Evolutionary conservation across 441 rosid species (phyloP).

Genomic region (Populus trichocarpa): DNA sequence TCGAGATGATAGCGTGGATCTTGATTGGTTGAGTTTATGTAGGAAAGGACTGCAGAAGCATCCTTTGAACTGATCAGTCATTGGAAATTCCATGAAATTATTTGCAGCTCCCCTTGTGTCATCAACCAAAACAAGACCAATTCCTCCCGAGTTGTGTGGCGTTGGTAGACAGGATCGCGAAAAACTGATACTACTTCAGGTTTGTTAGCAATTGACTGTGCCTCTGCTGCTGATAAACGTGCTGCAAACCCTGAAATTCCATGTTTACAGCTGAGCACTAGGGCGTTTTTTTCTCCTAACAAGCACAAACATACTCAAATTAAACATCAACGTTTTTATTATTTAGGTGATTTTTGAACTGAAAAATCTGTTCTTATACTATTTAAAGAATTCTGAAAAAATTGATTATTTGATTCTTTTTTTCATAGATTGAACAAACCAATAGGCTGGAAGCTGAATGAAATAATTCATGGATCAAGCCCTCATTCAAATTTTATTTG

Average conservation of each 20-base stretch:
- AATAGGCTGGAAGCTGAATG: no score
- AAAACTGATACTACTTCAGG: constrained; percentile 80
- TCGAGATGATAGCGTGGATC: not conserved
- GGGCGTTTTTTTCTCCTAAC: constrained; percentile 37
- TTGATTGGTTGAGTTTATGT: constrained; percentile 67
- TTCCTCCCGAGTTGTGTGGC: constrained; percentile 86
- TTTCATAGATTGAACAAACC: no score
- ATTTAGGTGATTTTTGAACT: no score
- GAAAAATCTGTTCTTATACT: no score
- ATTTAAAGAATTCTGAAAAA: no score
- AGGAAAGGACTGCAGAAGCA: constrained; percentile 38
- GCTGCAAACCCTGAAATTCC: constrained; percentile 88
- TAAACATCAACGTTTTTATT: no score
- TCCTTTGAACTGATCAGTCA: constrained; percentile 52
- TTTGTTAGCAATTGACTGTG: constrained; percentile 41
- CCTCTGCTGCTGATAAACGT: constrained; percentile 63
- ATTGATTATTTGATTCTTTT: no score
- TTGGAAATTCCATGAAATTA: constrained; percentile 44
- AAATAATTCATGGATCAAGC: no score
- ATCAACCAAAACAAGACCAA: constrained; percentile 51
- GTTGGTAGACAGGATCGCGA: constrained; percentile 55
- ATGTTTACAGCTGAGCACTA: constrained; percentile 47
- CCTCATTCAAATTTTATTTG: no score
- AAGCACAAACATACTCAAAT: not conserved
- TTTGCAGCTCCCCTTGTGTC: constrained; percentile 47